A percentile compares a stretch with the other conserved stretches of the same genome.
These are phyloP conservation scores for Annona squamosa DNA, from an alignment of 164 flowering plant species.

Conservation along the genomic window DNA sequence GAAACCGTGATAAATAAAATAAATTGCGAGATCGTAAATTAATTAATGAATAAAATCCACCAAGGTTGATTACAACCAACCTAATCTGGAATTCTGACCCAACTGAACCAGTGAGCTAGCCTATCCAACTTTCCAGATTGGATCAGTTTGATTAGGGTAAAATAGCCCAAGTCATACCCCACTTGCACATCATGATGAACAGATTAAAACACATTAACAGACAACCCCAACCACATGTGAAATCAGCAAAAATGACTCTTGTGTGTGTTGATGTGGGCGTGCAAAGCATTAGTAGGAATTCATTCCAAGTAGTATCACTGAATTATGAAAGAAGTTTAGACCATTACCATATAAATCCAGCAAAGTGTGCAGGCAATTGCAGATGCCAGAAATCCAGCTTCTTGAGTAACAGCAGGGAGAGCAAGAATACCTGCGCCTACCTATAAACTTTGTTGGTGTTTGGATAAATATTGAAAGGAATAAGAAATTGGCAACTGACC, in stretches of 20 bases:
- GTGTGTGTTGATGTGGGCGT: not conserved
- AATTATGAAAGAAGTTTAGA: not conserved
- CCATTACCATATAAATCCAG: constrained; percentile 83
- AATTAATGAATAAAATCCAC: too few relatives aligned
- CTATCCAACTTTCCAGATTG: too few relatives aligned
- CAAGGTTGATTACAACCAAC: too few relatives aligned
- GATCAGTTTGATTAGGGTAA: too few relatives aligned
- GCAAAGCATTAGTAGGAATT: not conserved
- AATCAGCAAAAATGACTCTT: not conserved
- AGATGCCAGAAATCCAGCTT: constrained; percentile 90
- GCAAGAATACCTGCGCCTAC: constrained; percentile 96
- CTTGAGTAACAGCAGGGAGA: constrained; percentile 96
- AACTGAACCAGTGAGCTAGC: too few relatives aligned
- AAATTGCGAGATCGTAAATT: too few relatives aligned
- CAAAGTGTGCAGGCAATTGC: constrained; percentile 65
- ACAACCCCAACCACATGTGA: too few relatives aligned
- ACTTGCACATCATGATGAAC: too few relatives aligned
- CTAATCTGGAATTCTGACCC: too few relatives aligned
- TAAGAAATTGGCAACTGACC: not conserved
- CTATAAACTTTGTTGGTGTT: constrained; percentile 28
- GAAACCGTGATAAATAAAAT: too few relatives aligned
- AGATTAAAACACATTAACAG: too few relatives aligned
- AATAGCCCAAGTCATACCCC: too few relatives aligned
- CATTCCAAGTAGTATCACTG: not conserved
- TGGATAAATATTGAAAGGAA: constrained; percentile 4